phyloP scores from a whole-genome alignment of 2,329 filamentous ascomycete genomes.

The Fusarium concolor region DNA sequence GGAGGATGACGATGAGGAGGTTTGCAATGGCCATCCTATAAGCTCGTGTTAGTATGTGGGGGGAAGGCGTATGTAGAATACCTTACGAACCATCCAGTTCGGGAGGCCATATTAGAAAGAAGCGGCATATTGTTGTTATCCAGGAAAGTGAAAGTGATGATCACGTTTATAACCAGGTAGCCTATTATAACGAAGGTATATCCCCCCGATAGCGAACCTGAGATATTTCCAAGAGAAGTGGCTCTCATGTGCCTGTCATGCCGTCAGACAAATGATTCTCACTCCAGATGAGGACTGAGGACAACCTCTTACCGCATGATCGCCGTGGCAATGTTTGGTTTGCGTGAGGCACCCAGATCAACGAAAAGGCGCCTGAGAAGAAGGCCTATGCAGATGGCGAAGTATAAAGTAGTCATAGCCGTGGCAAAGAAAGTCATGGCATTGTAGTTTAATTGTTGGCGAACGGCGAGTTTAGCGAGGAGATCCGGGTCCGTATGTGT shows the following conservation, averaged over 20 bases:
- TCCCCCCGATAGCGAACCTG: constrained; percentile 48
- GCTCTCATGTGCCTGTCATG: constrained; percentile 45
- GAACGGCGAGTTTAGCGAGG: constrained; percentile 37
- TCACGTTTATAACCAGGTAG: constrained; percentile 52
- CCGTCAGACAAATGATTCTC: constrained; percentile 7
- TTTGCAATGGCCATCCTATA: constrained; percentile 58
- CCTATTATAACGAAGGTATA: constrained; percentile 47
- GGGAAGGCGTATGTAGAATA: neutral
- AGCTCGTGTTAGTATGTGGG: neutral
- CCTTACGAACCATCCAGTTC: constrained; percentile 56
- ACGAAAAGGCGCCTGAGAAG: constrained; percentile 28
- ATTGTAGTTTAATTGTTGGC: constrained; percentile 44
- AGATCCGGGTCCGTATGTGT: constrained; percentile 33
- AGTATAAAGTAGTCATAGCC: constrained; percentile 29
- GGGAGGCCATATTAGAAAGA: constrained; percentile 52
- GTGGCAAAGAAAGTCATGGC: constrained; percentile 41
- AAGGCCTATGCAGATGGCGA: constrained; percentile 20
- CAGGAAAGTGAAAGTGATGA: constrained; percentile 50
- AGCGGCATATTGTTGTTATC: constrained; percentile 48
- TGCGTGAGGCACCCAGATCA: constrained; percentile 23
- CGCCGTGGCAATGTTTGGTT: constrained; percentile 6
- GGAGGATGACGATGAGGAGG: constrained; percentile 63
- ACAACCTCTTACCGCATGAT: constrained; percentile 33
- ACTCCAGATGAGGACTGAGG: neutral
- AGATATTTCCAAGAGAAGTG: constrained; percentile 43